Conservation (phyloP, 2,329 filamentous ascomycete genomes). For the Aspergillus novofumigatus region DNA sequence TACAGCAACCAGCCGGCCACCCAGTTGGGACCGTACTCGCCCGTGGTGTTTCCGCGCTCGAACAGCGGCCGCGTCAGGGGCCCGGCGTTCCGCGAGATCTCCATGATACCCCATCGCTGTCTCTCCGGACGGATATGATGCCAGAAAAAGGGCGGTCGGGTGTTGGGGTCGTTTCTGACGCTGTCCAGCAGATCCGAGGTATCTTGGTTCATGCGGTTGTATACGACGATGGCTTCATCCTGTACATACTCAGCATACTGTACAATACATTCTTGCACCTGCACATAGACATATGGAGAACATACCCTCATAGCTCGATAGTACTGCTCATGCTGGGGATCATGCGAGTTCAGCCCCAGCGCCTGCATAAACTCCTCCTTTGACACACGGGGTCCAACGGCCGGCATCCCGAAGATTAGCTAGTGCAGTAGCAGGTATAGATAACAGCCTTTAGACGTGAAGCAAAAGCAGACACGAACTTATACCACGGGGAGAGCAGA, state of each 20-base stretch:
- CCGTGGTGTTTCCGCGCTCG: slow-evolving; percentile 37
- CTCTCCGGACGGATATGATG: slow-evolving; percentile 43
- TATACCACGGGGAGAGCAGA: not conserved
- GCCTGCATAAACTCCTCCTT: slow-evolving; percentile 47
- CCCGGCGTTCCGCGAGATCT: slow-evolving; percentile 40
- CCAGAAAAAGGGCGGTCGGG: slow-evolving; percentile 44
- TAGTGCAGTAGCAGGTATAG: not conserved
- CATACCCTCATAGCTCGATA: slow-evolving; percentile 45
- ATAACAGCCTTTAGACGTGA: not conserved
- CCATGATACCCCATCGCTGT: slow-evolving; percentile 39
- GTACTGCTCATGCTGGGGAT: slow-evolving; percentile 41
- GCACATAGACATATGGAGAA: slow-evolving; percentile 10
- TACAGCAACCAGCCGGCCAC: slow-evolving; percentile 45
- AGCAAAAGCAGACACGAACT: not conserved
- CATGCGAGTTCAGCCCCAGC: slow-evolving; percentile 37
- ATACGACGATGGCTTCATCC: slow-evolving; percentile 44
- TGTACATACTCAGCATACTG: slow-evolving; percentile 12
- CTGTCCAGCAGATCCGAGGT: slow-evolving; percentile 39
- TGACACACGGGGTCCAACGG: slow-evolving; percentile 41
- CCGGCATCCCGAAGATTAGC: slow-evolving; percentile 18
- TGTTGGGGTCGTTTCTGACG: slow-evolving; percentile 33
- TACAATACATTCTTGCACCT: not conserved
- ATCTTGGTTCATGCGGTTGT: slow-evolving; percentile 40
- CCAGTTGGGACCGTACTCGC: slow-evolving; percentile 46
- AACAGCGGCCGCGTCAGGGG: slow-evolving; percentile 38